Base-by-base conservation (phyloP, 768 basidiomycete genomes). In the Termitomyces sp. region DNA sequence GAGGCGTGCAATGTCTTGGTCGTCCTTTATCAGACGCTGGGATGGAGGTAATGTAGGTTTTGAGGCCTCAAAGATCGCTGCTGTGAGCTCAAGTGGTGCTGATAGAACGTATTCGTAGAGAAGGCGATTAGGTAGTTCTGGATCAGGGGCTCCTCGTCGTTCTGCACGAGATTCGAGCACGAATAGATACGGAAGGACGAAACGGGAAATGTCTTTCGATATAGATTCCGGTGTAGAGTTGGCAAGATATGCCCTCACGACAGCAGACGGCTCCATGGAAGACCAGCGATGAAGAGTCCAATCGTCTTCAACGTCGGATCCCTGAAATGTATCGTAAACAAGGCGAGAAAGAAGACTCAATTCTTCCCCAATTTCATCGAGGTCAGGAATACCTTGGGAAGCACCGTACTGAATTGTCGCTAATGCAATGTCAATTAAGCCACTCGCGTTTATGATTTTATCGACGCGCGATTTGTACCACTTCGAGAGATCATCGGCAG, bases 301-400 rank as follows among this genome's bases (percentile, higher is more conserved):
- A 65, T 88, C 85, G n/a, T 82, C 79, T 18, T 70, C 71, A 5
- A 68, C 65, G 46, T 70, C 70, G 20, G 74, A 71, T 8, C 78
- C 76, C 37, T 78, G 76, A 53, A 80, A 79, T 10, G 84, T 77
- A 66, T 97, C 94, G 63, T 99, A 99, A 13, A 95, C 85, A 46
- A 98, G 80, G 20, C 88, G 81, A 1, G 90, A 87, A 37, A 99
- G 80, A 7, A 98, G 82, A 61, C 85, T 90, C 41, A 98, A 80
- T 53, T 98, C 95, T 74, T 98, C 96, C 2, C 94, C 96, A 3
- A 94, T 71, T 65, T 86, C 84, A 63, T 96, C 95, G 42, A 99
- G 80, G 1, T 76, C 83, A 20, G 84, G 79, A 13, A 97, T 76
- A 14, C 88, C 88, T 63, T 84, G 83, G 8, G 93, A 87, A 12